Conservation (phyloP, 1,284 basidiomycete genomes). For the Rhodotorula sp. region DNA sequence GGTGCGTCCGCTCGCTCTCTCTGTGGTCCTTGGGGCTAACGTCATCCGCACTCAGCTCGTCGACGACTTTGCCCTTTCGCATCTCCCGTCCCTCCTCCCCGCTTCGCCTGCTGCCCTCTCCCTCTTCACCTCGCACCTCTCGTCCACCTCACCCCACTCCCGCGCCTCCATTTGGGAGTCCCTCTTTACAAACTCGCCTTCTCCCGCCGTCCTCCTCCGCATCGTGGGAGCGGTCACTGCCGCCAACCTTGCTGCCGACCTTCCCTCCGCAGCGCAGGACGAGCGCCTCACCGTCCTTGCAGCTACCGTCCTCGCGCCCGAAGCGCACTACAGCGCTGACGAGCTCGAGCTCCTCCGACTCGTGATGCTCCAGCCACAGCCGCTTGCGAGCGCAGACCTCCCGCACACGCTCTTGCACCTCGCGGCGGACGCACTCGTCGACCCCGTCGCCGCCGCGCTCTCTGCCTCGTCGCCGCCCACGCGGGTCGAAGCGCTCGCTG, state of each 20-base stretch:
- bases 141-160: constrained; percentile 8
- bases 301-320: constrained; percentile 4
- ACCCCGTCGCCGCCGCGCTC: neutral
- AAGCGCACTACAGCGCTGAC: neutral
- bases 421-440: constrained; percentile 5
- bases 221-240: constrained; percentile 22
- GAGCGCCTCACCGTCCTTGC: constrained; percentile 26
- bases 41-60: neutral
- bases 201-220: constrained; percentile 11
- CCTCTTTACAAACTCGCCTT: constrained; percentile 19
- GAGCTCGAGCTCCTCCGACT: constrained; percentile 29
- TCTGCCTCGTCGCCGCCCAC: neutral
- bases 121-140: constrained; percentile 19
- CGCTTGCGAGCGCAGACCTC: constrained; percentile 6
- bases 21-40: neutral
- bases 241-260: constrained; percentile 6
- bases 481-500: constrained; percentile 6
- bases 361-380: constrained; percentile 24
- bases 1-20: neutral
- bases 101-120: constrained; percentile 9
- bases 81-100: constrained; percentile 17
- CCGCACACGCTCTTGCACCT: neutral
- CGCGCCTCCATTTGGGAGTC: constrained; percentile 22
- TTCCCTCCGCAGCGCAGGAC: constrained; percentile 31
- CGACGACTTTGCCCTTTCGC: constrained; percentile 15